Base-by-base conservation (phyloP, 108 stramenopile species). In the Cyclotella sp. region DNA sequence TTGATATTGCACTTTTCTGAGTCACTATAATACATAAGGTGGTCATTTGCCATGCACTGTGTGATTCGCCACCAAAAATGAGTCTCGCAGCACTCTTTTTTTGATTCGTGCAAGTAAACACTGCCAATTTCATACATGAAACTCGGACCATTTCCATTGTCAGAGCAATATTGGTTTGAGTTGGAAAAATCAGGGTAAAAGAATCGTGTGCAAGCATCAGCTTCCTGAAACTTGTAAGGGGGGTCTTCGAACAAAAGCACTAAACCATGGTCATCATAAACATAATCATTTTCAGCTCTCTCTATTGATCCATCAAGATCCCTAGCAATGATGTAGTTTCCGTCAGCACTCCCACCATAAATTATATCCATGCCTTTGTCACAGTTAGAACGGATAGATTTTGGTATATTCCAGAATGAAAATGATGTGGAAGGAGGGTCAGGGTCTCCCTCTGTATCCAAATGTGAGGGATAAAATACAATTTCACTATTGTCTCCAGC, bases 1-100 rank as follows among this genome's bases (percentile, higher is more conserved):
- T 67, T 67, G 47, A 45, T 29, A 47, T 67, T 26, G 24, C 66
- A 67, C 28, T 29, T 51, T 29, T n/a, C 45, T 16, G 28, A 44
- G 45, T 30, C 28, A 29, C 46, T 49, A 26, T 67, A 67, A 46
- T 67, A 67, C 66, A 67, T 67, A 9, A 46, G 66, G 29, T 67
- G 66, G 45, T 47, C 22, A 29, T 67, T 67, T 14, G 16, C 34
- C 66, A 64, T 64, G 41, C 63, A 64, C 22, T 64, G 63, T 16
- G 63, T 64, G 10, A 64, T 64, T 13, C 63, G 24, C 63, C 63
- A 64, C 40, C 42, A 64, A 19, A 64, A 64, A 44, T 64, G 63
- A 44, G 14, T n/a, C n/a, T 44, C 39, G 42, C 63, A 64, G 18
- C 63, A 64, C 53, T 54, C 53, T 19, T 54, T 13, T 19, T 54